Percentiles rank a stretch among this genome's conserved stretches.
Evolutionary conservation across 352 stramenopile species (phyloP).

Genomic region (Hyaloperonospora arabidopsidis): DNA sequence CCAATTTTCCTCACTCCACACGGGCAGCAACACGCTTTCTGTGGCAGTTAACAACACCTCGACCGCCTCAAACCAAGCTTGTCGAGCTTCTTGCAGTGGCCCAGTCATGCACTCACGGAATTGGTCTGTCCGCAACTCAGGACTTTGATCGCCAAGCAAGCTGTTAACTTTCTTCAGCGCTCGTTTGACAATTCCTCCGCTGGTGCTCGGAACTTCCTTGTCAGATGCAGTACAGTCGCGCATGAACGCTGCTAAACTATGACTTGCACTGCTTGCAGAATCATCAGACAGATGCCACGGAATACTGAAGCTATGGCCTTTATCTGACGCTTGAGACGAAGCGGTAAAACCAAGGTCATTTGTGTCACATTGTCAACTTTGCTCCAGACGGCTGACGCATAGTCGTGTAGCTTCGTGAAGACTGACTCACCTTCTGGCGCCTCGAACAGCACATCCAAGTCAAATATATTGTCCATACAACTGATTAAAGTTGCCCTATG

Average conservation of each 20-base stretch:
- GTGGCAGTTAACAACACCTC: conserved; percentile 10
- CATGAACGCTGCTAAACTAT: conserved; percentile 14
- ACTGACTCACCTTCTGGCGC: conserved; percentile 4
- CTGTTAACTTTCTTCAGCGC: conserved; percentile 5
- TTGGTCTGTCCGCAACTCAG: conserved; percentile 8
- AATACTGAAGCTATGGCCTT: conserved; percentile 20
- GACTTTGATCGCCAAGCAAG: neutral
- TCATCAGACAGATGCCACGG: neutral
- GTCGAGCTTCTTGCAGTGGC: conserved; percentile 12
- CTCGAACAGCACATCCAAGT: conserved; percentile 27
- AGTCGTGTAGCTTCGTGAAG: conserved; percentile 9
- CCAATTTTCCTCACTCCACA: conserved; percentile 12
- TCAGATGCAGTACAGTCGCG: conserved; percentile 19
- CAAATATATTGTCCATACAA: conserved; percentile 23
- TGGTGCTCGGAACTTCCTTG: neutral
- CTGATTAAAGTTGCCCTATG: conserved; percentile 11
- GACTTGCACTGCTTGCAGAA: neutral
- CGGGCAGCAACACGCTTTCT: conserved; percentile 5
- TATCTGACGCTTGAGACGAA: conserved; percentile 29
- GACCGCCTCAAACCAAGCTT: conserved; percentile 20
- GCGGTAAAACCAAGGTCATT: conserved; percentile 13
- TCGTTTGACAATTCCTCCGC: conserved; percentile 5
- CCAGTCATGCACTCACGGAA: conserved; percentile 16
- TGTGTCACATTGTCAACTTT: conserved; percentile 10
- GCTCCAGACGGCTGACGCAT: conserved; percentile 21